A percentile compares a stretch with the other conserved stretches of the same genome.
Conservation (phyloP, 108 stramenopile genomes). For the Ochromonas danica region DNA sequence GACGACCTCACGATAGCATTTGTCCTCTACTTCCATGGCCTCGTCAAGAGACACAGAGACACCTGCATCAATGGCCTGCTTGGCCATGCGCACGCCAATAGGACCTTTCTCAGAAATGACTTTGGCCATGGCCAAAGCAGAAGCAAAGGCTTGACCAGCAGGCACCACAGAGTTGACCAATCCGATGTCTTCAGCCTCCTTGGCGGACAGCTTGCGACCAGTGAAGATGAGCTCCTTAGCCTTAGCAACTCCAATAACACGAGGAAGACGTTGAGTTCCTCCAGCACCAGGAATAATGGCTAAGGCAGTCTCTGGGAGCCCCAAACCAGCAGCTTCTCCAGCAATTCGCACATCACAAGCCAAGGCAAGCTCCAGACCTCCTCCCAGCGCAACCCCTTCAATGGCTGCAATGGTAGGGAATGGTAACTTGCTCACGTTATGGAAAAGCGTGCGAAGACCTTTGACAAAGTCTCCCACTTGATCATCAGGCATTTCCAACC, state of each 20-base stretch:
- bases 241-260: conserved; percentile 58
- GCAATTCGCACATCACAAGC: conserved; percentile 84
- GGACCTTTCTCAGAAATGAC: conserved; percentile 69
- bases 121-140: conserved; percentile 57
- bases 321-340: conserved; percentile 64
- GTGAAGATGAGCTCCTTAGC: conserved; percentile 75
- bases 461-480: conserved; percentile 66
- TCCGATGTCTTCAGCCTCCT: conserved; percentile 57
- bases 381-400: conserved; percentile 80
- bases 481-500: conserved; percentile 62
- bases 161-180: conserved; percentile 61
- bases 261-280: conserved; percentile 70
- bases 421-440: conserved; percentile 57
- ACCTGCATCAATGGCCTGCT: conserved; percentile 67
- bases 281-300: conserved; percentile 90
- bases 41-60: conserved; percentile 51
- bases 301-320: conserved; percentile 88
- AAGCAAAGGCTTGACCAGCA: conserved; percentile 33
- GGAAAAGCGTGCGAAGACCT: conserved; percentile 60
- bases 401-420: conserved; percentile 94
- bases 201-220: conserved; percentile 51
- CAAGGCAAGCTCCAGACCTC: conserved; percentile 88
- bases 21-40: conserved; percentile 66
- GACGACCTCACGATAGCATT: conserved; percentile 60
- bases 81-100: conserved; percentile 69